Evolutionary conservation across 345 rosid species (phyloP), one percentile per base, ranked within the genome.

Genomic region (Fremontodendron californicum): DNA sequence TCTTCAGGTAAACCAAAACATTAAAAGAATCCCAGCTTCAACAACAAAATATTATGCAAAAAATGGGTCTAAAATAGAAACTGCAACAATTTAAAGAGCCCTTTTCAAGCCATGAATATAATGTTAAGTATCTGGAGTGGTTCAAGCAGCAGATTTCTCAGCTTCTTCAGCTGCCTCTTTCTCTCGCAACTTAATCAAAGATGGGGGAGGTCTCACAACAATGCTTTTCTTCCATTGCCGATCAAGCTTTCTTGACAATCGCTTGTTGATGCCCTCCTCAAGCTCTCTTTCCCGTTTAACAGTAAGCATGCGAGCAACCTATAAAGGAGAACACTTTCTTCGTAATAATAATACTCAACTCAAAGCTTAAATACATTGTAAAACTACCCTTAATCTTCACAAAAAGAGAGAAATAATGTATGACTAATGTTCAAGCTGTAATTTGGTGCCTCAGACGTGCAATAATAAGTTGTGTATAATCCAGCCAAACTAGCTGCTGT

Each of bases 221-320:
- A 92, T 92, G 87, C 92, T 90, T 61, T 87, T 93, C 97, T 95
- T 92, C 97, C 97, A 95, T 79, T 89, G 83, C 48, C 90, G 66
- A 79, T 95, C 98, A 2, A 93, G 88, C 84, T 93, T 95, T 81
- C 98, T 93, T n/a, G 98, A 95, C 80, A 92, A 77, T 75, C 99
- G 88, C 85, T 93, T 92, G 85, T 81, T 84, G 71, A 95, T 89
- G 60, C 99, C 99, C 80, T 92, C 92, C 79, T 93, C 92, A 0
- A 95, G 54, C 87, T 93, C 99, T 84, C 99, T 90, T 83, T 95
- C 99, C 55, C 96, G 85, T 78, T 80, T 95, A 13, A 95, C 89
- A 3, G 99, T 93, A 74, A 93, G 87, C 90, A 90, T 87, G 25
- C 96, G 82, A 42, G 99, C 97, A 45, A 92, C 81, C 94, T 95